Percentiles rank a stretch among this genome's conserved stretches.
phyloP scores from a whole-genome alignment of 257 asterid genomes.

The Penstemon newberryi region DNA sequence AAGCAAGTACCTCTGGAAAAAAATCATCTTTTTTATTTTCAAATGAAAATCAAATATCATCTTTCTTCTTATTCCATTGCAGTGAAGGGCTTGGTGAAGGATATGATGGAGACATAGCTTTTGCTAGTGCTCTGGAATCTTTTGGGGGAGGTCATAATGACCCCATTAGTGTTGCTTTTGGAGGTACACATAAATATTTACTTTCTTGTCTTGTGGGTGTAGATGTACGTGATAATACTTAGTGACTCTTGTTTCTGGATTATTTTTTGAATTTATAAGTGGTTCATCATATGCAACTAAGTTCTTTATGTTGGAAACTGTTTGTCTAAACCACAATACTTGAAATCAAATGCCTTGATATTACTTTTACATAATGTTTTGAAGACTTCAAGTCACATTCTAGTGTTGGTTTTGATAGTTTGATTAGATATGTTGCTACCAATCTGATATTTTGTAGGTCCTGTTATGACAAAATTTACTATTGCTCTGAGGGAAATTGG shows the following conservation, averaged over 20 bases:
- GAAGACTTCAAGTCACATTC: neutral
- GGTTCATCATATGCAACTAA: no score
- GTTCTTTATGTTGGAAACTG: no score
- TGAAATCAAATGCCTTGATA: no score
- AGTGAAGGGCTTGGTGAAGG: constrained; percentile 99
- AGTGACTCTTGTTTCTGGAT: no score
- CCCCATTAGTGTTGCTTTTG: constrained; percentile 98
- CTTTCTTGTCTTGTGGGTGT: neutral
- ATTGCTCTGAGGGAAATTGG: constrained; percentile 99
- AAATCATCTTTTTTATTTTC: no score
- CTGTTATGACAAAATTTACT: constrained; percentile 97
- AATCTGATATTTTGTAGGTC: constrained; percentile 58
- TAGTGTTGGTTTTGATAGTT: constrained; percentile 28
- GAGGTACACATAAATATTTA: constrained; percentile 55
- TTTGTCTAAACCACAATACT: no score
- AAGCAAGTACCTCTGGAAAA: no score
- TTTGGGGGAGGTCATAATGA: constrained; percentile 99
- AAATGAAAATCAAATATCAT: no score
- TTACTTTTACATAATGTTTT: no score
- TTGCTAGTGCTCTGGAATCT: constrained; percentile 89
- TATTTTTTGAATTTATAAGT: no score
- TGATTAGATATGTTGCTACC: constrained; percentile 15
- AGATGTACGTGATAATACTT: neutral
- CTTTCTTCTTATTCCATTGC: constrained; percentile 32
- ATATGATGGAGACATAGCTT: constrained; percentile 97